These are phyloP conservation scores for Aurantiochytrium sp. DNA, from an alignment of 108 stramenopile species.

Conservation along the genomic window DNA sequence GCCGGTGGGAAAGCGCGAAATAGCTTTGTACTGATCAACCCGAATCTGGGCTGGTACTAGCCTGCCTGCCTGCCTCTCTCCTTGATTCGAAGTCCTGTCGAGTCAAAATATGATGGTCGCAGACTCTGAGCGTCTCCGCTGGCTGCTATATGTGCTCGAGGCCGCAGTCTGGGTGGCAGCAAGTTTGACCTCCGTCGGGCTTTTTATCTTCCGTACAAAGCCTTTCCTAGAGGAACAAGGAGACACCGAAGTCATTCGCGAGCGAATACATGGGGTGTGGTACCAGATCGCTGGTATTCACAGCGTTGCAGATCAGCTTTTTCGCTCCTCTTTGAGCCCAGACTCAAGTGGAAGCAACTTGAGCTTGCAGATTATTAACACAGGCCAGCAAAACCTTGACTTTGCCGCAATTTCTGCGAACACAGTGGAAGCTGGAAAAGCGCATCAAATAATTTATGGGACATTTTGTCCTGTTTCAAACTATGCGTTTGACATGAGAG, in stretches of 20 bases:
- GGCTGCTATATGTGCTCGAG: too few species aligned
- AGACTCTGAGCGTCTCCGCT: too few species aligned
- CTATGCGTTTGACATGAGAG: not conserved
- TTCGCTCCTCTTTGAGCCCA: not conserved
- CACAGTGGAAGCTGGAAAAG: not conserved
- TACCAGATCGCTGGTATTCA: not conserved
- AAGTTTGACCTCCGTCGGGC: too few species aligned
- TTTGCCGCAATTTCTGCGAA: not conserved
- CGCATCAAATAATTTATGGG: not conserved
- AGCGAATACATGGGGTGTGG: not conserved
- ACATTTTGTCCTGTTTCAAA: not conserved
- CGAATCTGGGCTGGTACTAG: too few species aligned
- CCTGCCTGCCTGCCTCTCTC: too few species aligned
- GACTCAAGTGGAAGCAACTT: not conserved
- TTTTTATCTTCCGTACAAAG: too few species aligned
- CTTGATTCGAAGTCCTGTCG: too few species aligned
- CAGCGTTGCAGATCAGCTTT: not conserved
- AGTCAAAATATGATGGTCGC: too few species aligned
- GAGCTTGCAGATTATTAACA: not conserved
- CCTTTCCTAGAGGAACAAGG: too few species aligned
- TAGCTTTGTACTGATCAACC: too few species aligned
- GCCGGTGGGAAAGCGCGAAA: too few species aligned
- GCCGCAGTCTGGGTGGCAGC: too few species aligned
- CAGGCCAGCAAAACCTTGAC: not conserved
- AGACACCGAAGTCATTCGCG: not conserved